These are phyloP conservation scores for Lavandula angustifolia DNA, from an alignment of 257 asterid genomes.

Conservation along the genomic window DNA sequence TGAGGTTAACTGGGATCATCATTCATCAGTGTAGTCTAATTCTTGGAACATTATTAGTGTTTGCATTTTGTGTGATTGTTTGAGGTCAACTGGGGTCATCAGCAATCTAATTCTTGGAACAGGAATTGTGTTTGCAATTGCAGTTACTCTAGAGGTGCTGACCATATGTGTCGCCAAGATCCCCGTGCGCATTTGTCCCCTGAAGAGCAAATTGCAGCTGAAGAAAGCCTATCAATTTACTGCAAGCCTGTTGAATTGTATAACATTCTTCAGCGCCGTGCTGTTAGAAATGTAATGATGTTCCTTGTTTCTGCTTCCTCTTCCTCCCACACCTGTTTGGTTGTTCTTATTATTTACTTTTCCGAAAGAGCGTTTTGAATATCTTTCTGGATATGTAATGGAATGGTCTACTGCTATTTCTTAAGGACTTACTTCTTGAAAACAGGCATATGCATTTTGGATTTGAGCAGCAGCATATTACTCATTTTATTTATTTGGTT, in stretches of 20 bases:
- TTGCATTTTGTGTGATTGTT: conserved; percentile 49
- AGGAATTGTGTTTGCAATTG: conserved; percentile 76
- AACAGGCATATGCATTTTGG: background rate
- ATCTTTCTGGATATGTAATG: background rate
- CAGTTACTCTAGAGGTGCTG: conserved; percentile 77
- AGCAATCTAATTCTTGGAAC: conserved; percentile 49
- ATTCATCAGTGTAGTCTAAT: conserved; percentile 37
- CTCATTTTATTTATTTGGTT: background rate
- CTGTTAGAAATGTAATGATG: conserved; percentile 62
- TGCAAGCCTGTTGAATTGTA: conserved; percentile 97
- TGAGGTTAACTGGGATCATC: conserved; percentile 35
- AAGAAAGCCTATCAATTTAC: conserved; percentile 87
- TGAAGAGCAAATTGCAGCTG: conserved; percentile 91
- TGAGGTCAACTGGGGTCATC: conserved; percentile 35
- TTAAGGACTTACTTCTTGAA: conserved; percentile 20
- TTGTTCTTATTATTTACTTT: conserved; percentile 3
- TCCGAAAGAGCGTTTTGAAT: background rate
- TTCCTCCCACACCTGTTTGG: background rate
- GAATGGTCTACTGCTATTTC: conserved; percentile 26
- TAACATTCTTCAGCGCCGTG: conserved; percentile 94
- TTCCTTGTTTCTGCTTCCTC: conserved; percentile 19
- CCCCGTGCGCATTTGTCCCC: conserved; percentile 80
- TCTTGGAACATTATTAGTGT: conserved; percentile 53
- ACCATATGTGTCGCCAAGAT: conserved; percentile 94
- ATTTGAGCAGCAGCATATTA: conserved; percentile 13